A percentile compares a stretch with the other conserved stretches of the same genome.
Evolutionary conservation across 1,284 basidiomycete species (phyloP).

Genomic region (Cystobasidium sp.): DNA sequence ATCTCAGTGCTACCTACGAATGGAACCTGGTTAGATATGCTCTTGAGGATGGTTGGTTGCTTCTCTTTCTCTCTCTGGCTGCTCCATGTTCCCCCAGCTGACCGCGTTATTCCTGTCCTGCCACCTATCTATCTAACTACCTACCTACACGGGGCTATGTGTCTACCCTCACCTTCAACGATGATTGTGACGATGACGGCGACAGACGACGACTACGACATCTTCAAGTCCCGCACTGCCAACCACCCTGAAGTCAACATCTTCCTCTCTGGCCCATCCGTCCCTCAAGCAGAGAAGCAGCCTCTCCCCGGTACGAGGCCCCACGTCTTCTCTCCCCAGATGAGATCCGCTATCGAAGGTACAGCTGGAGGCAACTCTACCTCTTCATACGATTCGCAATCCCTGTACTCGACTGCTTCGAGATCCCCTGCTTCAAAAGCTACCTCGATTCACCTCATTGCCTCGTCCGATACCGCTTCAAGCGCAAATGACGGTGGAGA

Average conservation of each 20-base stretch:
- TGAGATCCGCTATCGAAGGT: conserved; percentile 36
- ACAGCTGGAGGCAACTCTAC: conserved; percentile 34
- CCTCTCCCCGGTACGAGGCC: conserved; percentile 48
- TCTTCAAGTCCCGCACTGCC: conserved; percentile 46
- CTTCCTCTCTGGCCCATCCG: conserved; percentile 48
- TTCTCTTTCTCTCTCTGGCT: neutral
- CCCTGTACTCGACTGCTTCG: conserved; percentile 40
- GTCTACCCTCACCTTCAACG: neutral
- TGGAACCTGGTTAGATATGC: conserved; percentile 49
- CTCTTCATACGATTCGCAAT: conserved; percentile 38
- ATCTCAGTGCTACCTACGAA: conserved; percentile 35
- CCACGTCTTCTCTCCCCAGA: conserved; percentile 40
- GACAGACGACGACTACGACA: conserved; percentile 53
- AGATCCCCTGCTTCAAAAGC: conserved; percentile 42
- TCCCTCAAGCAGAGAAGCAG: conserved; percentile 49
- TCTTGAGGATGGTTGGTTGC: conserved; percentile 51
- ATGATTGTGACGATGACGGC: too few relatives aligned
- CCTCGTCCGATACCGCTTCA: conserved; percentile 35
- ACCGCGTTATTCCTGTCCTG: neutral
- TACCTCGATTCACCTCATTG: conserved; percentile 45
- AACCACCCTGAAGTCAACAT: conserved; percentile 49
- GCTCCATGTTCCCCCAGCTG: neutral
- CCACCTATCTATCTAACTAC: neutral
- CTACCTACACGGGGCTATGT: neutral
- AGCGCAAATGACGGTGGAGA: conserved; percentile 28